Percentiles rank a stretch among this genome's conserved stretches.
phyloP scores from a whole-genome alignment of 2,329 filamentous ascomycete species.

The Alternaria metachromatica region DNA sequence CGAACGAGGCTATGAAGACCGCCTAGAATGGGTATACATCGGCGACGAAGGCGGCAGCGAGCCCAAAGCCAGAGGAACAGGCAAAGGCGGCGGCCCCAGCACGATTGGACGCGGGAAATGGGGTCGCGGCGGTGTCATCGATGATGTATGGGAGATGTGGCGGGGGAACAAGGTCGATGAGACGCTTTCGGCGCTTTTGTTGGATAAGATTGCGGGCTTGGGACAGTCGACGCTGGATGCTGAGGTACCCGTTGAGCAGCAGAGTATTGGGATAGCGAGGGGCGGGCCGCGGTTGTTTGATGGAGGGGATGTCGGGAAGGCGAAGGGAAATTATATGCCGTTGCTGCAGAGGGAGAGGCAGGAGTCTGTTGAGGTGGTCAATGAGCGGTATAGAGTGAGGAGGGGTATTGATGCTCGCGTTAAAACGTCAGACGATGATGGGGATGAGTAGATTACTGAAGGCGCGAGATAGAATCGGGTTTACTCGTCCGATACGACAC shows the following conservation, averaged over 20 bases:
- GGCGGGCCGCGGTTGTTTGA: conserved; percentile 62
- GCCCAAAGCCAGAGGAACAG: conserved; percentile 48
- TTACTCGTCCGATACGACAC: neutral
- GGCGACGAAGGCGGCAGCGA: conserved; percentile 67
- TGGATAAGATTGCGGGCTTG: conserved; percentile 65
- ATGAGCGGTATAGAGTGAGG: conserved; percentile 63
- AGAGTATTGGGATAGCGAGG: conserved; percentile 27
- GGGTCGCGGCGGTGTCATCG: conserved; percentile 45
- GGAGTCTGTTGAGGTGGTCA: conserved; percentile 67
- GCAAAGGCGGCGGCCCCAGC: conserved; percentile 19
- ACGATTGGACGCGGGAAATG: conserved; percentile 39
- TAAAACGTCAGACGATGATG: conserved; percentile 32
- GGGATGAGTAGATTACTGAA: conserved; percentile 31
- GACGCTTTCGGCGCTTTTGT: conserved; percentile 75
- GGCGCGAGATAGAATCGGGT: neutral
- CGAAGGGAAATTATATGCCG: conserved; percentile 65
- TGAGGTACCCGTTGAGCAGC: conserved; percentile 14
- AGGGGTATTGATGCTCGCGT: conserved; percentile 52
- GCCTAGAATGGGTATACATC: conserved; percentile 78
- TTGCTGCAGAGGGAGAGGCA: conserved; percentile 63
- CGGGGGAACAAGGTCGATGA: conserved; percentile 88
- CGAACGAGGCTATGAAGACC: conserved; percentile 60
- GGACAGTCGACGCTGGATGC: conserved; percentile 40
- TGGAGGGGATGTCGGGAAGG: conserved; percentile 61
- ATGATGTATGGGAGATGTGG: conserved; percentile 82